These are phyloP conservation scores for Kuraishia hungarica DNA, from an alignment of 805 yeast genomes.

Conservation along the genomic window DNA sequence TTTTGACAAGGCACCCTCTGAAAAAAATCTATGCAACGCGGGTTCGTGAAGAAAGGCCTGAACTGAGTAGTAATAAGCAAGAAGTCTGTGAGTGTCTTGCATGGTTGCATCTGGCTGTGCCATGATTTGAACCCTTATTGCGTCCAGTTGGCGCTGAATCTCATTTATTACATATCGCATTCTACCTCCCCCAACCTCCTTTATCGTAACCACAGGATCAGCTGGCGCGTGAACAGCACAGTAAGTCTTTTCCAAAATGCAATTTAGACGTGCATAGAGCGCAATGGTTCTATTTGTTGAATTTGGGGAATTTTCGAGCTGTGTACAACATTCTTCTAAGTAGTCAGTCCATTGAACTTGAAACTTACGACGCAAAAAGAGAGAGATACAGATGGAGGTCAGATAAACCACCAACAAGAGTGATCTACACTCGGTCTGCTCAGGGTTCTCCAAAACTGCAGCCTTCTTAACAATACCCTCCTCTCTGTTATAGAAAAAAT, in stretches of 20 bases:
- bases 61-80: slow-evolving; percentile 50
- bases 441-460: slow-evolving; percentile 27
- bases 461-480: slow-evolving; percentile 33
- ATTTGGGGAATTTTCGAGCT: slow-evolving; percentile 30
- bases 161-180: slow-evolving; percentile 35
- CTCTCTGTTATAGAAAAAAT: slow-evolving; percentile 28
- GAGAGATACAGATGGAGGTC: slow-evolving; percentile 52
- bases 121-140: slow-evolving; percentile 29
- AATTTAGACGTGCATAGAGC: slow-evolving; percentile 48
- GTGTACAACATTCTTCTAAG: slow-evolving; percentile 49
- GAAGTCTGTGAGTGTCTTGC: slow-evolving; percentile 23
- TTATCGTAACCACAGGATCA: slow-evolving; percentile 21
- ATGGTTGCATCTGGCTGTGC: slow-evolving; percentile 14
- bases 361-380: slow-evolving; percentile 56
- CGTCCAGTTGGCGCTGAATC: slow-evolving; percentile 37
- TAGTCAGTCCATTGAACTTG: slow-evolving; percentile 58
- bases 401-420: slow-evolving; percentile 53
- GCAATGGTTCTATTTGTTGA: slow-evolving; percentile 36
- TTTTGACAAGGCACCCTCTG: not conserved
- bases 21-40: slow-evolving; percentile 18
- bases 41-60: slow-evolving; percentile 65
- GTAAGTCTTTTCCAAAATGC: slow-evolving; percentile 54
- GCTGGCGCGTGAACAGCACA: slow-evolving; percentile 35
- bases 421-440: slow-evolving; percentile 36
- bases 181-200: slow-evolving; percentile 17